phyloP scores from a whole-genome alignment of 345 rosid species.

The Pugionium cornutum region DNA sequence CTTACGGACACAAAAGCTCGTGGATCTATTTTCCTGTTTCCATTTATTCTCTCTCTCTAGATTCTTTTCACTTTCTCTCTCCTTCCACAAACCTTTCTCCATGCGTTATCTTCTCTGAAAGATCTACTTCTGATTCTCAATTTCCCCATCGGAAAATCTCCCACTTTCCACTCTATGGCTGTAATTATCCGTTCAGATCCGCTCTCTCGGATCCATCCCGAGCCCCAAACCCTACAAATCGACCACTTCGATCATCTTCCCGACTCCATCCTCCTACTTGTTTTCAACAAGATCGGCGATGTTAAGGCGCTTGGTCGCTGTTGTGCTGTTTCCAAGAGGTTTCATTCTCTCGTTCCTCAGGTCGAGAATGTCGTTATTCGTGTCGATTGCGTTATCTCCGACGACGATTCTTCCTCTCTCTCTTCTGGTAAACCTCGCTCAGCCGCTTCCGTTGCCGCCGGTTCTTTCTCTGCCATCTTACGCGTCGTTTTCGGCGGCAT shows the following conservation, averaged over 20 bases:
- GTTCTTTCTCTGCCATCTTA: slow-evolving; percentile 40
- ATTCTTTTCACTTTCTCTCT: slow-evolving; percentile 23
- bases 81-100: slow-evolving; percentile 13
- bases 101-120: slow-evolving; percentile 28
- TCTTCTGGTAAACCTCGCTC: slow-evolving; percentile 60
- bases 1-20: neutral
- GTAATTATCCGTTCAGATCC: slow-evolving; percentile 54
- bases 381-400: too few relatives aligned
- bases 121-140: slow-evolving; percentile 21
- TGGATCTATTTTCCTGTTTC: slow-evolving; percentile 10
- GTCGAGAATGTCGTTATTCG: slow-evolving; percentile 17
- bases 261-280: slow-evolving; percentile 68
- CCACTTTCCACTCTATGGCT: slow-evolving; percentile 11
- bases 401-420: slow-evolving; percentile 4
- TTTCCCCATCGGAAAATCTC: neutral
- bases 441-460: neutral
- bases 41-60: slow-evolving; percentile 26
- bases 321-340: slow-evolving; percentile 77
- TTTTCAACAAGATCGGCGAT: slow-evolving; percentile 86
- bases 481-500: slow-evolving; percentile 37
- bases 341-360: slow-evolving; percentile 68
- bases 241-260: slow-evolving; percentile 58
- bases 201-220: slow-evolving; percentile 53
- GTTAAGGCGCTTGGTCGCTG: slow-evolving; percentile 92
- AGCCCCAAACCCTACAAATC: slow-evolving; percentile 17